Evolutionary conservation across 176 grass and related monocot species (phyloP).

Genomic region (Raddia guianensis): DNA sequence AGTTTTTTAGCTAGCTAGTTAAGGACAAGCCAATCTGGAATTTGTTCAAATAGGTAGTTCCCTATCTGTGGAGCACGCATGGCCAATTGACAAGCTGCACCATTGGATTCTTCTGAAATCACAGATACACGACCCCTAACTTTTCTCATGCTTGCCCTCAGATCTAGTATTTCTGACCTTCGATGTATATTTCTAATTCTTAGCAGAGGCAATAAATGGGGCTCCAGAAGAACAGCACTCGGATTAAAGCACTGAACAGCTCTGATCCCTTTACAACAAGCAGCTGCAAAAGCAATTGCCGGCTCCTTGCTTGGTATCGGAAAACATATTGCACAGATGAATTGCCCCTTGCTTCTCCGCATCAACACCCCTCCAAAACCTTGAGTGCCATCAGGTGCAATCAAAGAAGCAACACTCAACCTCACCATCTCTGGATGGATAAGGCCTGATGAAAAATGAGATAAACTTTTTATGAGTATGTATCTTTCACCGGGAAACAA

Average conservation of each 20-base stretch:
- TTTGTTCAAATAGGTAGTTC: background rate
- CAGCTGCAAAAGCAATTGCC: constrained; percentile 12
- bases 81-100: background rate
- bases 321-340: constrained; percentile 8
- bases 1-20: background rate
- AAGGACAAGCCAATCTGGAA: constrained; percentile 21
- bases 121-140: background rate
- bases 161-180: background rate
- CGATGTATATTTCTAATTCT: background rate
- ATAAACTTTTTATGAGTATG: background rate
- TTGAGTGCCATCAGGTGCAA: background rate
- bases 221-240: background rate
- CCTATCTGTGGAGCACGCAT: background rate
- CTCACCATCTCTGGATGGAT: too few relatives aligned
- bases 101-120: constrained; percentile 8
- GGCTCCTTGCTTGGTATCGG: constrained; percentile 1
- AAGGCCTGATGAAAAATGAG: too few relatives aligned
- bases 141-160: background rate
- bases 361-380: constrained; percentile 22
- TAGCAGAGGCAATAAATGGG: background rate
- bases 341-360: constrained; percentile 4
- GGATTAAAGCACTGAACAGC: background rate
- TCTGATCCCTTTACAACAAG: constrained; percentile 23
- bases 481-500: background rate
- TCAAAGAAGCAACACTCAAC: constrained; percentile 24